These are phyloP conservation scores for Fusarium buharicum DNA, from an alignment of 2,329 filamentous ascomycete species.

Conservation along the genomic window DNA sequence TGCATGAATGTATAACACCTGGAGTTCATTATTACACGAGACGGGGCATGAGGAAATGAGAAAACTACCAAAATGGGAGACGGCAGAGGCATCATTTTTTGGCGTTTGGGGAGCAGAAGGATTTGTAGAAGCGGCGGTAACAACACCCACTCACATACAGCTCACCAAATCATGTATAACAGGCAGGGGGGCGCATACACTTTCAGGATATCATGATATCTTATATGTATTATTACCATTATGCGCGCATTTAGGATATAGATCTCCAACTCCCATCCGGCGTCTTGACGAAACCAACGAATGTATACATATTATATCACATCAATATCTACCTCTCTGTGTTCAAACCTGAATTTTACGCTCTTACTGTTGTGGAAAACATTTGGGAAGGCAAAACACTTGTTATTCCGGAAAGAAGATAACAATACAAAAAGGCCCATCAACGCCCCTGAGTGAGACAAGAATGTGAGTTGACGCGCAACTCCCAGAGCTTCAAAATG, in stretches of 20 bases:
- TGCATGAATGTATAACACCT: slow-evolving; percentile 22
- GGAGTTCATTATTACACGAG: background rate
- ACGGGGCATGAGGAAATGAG: slow-evolving; percentile 7
- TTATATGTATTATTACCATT: background rate
- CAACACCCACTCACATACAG: slow-evolving; percentile 15
- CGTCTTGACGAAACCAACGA: background rate
- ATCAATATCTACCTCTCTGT: background rate
- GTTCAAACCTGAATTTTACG: background rate
- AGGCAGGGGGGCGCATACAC: slow-evolving; percentile 12
- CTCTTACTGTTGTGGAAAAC: background rate
- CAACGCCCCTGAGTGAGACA: slow-evolving; percentile 16
- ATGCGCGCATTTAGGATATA: slow-evolving; percentile 4
- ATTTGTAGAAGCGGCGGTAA: slow-evolving; percentile 14
- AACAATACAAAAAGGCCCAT: slow-evolving; percentile 13
- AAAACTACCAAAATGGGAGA: slow-evolving; percentile 19
- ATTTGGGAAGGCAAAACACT: background rate
- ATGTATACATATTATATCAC: background rate
- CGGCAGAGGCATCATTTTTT: slow-evolving; percentile 11
- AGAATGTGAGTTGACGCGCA: slow-evolving; percentile 4
- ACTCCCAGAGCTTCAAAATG: slow-evolving; percentile 2
- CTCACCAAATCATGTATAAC: slow-evolving; percentile 29
- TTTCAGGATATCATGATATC: slow-evolving; percentile 12
- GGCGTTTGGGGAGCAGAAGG: slow-evolving; percentile 30
- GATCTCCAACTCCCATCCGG: background rate
- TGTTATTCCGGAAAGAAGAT: slow-evolving; percentile 17